Conservation (phyloP, 23 red algal genomes). For the Gracilaria domingensis region DNA sequence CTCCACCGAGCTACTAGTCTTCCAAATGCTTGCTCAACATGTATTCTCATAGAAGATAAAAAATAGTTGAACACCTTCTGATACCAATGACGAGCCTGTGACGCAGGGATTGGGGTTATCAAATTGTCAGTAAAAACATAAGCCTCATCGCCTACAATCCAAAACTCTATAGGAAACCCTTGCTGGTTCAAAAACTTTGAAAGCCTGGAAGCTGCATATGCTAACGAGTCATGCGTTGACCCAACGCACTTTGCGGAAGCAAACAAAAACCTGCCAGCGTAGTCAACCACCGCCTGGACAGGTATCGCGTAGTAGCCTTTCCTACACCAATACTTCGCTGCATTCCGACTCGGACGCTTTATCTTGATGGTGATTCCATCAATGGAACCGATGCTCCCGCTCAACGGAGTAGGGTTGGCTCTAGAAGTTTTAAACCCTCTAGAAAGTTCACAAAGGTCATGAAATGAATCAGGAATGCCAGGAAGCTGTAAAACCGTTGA, state of each 20-base stretch:
- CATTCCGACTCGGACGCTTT: not conserved
- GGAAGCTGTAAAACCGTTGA: not conserved
- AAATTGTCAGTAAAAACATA: constrained; percentile 39
- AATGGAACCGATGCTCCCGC: not conserved
- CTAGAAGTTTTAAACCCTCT: not conserved
- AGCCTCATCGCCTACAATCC: constrained; percentile 32
- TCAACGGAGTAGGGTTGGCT: not conserved
- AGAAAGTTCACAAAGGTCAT: not conserved
- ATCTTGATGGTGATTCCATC: constrained; percentile 33
- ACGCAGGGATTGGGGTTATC: constrained; percentile 8
- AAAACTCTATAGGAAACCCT: constrained; percentile 8
- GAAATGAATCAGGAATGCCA: not conserved
- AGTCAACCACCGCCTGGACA: constrained; percentile 34
- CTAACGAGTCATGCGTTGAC: constrained; percentile 28
- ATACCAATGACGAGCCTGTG: not conserved
- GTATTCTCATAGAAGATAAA: constrained; percentile 30
- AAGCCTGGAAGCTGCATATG: not conserved
- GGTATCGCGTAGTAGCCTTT: constrained; percentile 30
- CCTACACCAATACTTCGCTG: constrained; percentile 2
- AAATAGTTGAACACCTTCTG: constrained; percentile 22
- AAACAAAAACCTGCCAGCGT: constrained; percentile 5
- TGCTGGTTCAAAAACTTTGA: not conserved
- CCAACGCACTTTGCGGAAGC: constrained; percentile 28
- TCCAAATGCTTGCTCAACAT: constrained; percentile 32
- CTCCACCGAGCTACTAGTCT: too few relatives aligned